Conservation (phyloP, 2,329 filamentous ascomycete species). For the Pyricularia sp. region DNA sequence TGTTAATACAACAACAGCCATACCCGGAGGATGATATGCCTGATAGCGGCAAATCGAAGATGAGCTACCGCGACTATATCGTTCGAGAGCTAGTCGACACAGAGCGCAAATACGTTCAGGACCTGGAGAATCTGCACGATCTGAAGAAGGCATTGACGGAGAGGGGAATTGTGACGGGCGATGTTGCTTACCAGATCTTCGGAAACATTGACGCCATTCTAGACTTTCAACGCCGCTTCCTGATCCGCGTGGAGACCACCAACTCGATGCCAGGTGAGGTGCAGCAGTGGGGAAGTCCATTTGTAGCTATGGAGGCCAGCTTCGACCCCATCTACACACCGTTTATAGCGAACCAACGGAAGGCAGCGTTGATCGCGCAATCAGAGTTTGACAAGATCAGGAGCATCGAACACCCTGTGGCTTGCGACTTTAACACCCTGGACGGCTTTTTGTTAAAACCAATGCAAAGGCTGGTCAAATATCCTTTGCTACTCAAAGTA, state of each 20-base stretch:
- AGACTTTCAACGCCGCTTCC: slow-evolving; percentile 88
- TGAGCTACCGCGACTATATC: slow-evolving; percentile 74
- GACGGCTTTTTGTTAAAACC: slow-evolving; percentile 93
- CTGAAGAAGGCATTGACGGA: slow-evolving; percentile 86
- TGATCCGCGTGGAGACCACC: slow-evolving; percentile 92
- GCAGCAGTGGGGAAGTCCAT: slow-evolving; percentile 94
- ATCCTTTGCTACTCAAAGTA: slow-evolving; percentile 81
- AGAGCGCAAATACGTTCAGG: slow-evolving; percentile 95
- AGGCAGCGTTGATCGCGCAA: slow-evolving; percentile 76
- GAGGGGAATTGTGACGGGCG: slow-evolving; percentile 77
- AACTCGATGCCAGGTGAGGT: slow-evolving; percentile 68
- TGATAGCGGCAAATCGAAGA: slow-evolving; percentile 53
- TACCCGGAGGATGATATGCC: slow-evolving; percentile 44
- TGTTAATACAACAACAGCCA: slow-evolving; percentile 54
- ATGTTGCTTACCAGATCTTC: slow-evolving; percentile 90
- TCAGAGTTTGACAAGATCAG: slow-evolving; percentile 82
- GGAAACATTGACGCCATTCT: slow-evolving; percentile 91
- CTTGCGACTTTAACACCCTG: slow-evolving; percentile 76
- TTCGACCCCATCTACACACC: slow-evolving; percentile 85
- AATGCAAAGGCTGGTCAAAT: slow-evolving; percentile 92
- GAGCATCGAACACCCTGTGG: slow-evolving; percentile 66
- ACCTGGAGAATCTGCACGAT: slow-evolving; percentile 86
- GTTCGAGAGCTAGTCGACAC: slow-evolving; percentile 88
- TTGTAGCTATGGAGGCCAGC: slow-evolving; percentile 72
- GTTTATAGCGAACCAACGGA: slow-evolving; percentile 93